These are phyloP conservation scores for Pestalotiopsis fici DNA, from an alignment of 2,329 filamentous ascomycete genomes.

Conservation along the genomic window DNA sequence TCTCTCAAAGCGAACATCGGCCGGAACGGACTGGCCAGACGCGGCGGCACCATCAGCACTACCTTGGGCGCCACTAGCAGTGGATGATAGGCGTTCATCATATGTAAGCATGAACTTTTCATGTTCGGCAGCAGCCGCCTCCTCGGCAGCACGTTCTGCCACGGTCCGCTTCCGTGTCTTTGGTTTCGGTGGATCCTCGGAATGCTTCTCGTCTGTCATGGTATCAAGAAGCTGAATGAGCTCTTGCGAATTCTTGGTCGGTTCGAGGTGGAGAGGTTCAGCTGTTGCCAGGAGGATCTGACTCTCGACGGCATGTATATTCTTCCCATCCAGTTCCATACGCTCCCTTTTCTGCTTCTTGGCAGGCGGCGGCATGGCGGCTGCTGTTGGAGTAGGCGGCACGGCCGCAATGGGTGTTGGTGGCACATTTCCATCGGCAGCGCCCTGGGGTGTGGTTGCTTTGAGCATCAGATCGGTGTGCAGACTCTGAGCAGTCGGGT, in stretches of 20 bases:
- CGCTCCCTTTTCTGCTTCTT: slow-evolving; percentile 71
- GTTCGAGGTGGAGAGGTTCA: slow-evolving; percentile 75
- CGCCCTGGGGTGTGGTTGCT: slow-evolving; percentile 65
- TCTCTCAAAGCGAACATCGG: slow-evolving; percentile 83
- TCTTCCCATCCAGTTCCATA: slow-evolving; percentile 75
- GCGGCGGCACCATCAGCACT: slow-evolving; percentile 63
- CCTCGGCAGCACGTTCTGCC: slow-evolving; percentile 92
- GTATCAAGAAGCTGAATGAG: slow-evolving; percentile 71
- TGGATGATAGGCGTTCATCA: slow-evolving; percentile 77
- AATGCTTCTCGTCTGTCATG: slow-evolving; percentile 76
- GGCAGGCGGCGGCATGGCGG: slow-evolving; percentile 59
- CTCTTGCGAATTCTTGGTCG: slow-evolving; percentile 69
- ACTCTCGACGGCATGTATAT: slow-evolving; percentile 75
- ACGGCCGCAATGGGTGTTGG: slow-evolving; percentile 44
- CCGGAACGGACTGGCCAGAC: slow-evolving; percentile 74
- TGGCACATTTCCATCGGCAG: slow-evolving; percentile 47
- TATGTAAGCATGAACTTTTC: slow-evolving; percentile 92
- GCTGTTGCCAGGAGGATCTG: slow-evolving; percentile 74
- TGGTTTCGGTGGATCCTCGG: slow-evolving; percentile 74
- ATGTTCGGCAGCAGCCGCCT: slow-evolving; percentile 84
- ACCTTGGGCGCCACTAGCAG: slow-evolving; percentile 56
- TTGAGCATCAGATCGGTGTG: slow-evolving; percentile 77
- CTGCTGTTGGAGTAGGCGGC: slow-evolving; percentile 62
- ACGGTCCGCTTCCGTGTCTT: slow-evolving; percentile 92
- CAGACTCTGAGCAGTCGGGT: slow-evolving; percentile 76